Evolutionary conservation across 164 flowering plant genomes (phyloP), one percentile per base, ranked within the genome.

Genomic region (Vitis labrusca): DNA sequence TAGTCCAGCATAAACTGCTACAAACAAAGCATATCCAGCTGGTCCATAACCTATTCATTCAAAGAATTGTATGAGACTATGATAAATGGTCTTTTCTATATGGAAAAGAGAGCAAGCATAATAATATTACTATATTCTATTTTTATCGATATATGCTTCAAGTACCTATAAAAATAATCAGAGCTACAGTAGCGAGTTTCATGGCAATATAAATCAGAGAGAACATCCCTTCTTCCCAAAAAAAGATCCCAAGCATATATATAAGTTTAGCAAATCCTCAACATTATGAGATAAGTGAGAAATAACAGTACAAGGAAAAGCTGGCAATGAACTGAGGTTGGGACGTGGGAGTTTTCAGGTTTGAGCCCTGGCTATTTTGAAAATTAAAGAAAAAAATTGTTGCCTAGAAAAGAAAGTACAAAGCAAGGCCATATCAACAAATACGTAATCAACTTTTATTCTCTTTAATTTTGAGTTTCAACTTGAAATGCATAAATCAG

Each of bases 21-120:
- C 90, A 79, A 95, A 95, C 69, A 95, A 74, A 59, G 97, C 99
- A 89, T 95, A 95, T 71, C 99, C 99, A 59, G 94, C 93, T 16
- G 94, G 84, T 17, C 99, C 99, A 85, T 93, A 91, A 71, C 93
- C 99, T 95, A 91, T 64, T 52, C 61, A 61, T 11, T 2, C 16
- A 59, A 62, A 67, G 48, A 29, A 47, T 7, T 54, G 59, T n/a
- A 50, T 23, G 27, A 64, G 19, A 29, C n/a, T 48, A 10, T 32
- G 49, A 13, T 8, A 55, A 64, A 2, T 9, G 12, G 1, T 19
- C 29, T 50, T 63, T 63, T 47, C 8, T 17, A 4, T 9, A 3
- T 1, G 3, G 8, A 61, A 53, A n/a, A 53, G n/a, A 53, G 5
- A 13, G 56, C n/a, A 53, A 53, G 17, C 56, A 13, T 53, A 14